Conservation (phyloP, 1,139 yeast genomes). For the Debaryomyces coudertii region DNA sequence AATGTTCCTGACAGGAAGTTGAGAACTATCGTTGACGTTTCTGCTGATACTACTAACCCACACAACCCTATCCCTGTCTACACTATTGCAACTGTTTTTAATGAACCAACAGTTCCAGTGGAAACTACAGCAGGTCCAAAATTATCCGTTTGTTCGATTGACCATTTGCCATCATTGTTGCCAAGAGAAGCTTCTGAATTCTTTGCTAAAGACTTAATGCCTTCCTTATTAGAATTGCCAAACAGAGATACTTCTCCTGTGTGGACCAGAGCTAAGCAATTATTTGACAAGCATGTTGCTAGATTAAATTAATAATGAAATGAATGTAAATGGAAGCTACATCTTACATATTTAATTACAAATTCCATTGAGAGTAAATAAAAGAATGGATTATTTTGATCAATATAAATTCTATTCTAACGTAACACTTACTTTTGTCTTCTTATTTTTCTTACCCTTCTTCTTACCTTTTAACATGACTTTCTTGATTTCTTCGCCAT, state of each 20-base stretch:
- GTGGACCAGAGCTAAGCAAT: conserved; percentile 85
- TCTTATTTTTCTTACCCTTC: conserved; percentile 43
- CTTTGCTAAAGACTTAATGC: conserved; percentile 82
- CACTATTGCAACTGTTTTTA: conserved; percentile 83
- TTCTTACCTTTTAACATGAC: conserved; percentile 46
- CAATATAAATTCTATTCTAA: conserved; percentile 41
- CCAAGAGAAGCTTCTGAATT: conserved; percentile 97
- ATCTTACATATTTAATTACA: background rate
- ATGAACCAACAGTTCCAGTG: conserved; percentile 86
- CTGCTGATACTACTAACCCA: conserved; percentile 98
- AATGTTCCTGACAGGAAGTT: conserved; percentile 69
- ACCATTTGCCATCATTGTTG: conserved; percentile 90
- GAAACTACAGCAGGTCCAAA: conserved; percentile 79
- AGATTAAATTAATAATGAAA: conserved; percentile 40
- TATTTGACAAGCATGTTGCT: conserved; percentile 81
- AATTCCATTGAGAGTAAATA: background rate
- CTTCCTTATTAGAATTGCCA: conserved; percentile 83
- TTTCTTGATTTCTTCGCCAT: conserved; percentile 56
- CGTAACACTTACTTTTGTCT: conserved; percentile 55
- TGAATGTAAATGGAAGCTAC: background rate
- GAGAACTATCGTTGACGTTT: conserved; percentile 93
- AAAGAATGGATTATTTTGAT: background rate
- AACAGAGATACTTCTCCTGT: conserved; percentile 81
- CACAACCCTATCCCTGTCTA: conserved; percentile 97
- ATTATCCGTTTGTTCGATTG: conserved; percentile 92